Conservation (phyloP, 1,284 basidiomycete species). For the Sporisorium sorghi region DNA sequence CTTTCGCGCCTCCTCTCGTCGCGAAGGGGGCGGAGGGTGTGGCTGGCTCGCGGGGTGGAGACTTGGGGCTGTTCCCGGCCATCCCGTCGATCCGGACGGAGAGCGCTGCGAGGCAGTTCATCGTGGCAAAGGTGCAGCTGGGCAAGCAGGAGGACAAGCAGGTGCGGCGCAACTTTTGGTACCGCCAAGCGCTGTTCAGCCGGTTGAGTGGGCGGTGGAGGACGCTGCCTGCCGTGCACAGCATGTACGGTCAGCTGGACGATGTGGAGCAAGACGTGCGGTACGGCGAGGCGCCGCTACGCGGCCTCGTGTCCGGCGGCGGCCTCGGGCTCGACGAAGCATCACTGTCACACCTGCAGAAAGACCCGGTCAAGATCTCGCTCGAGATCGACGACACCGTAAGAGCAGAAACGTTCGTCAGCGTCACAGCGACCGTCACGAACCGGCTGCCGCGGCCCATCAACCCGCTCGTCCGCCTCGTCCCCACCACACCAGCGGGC, state of each 20-base stretch:
- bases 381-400: slow-evolving; percentile 14
- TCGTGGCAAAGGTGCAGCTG: slow-evolving; percentile 80
- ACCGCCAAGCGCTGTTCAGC: slow-evolving; percentile 84
- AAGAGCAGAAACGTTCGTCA: slow-evolving; percentile 17
- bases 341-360: slow-evolving; percentile 9
- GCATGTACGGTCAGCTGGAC: not conserved
- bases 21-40: too few relatives aligned
- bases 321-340: slow-evolving; percentile 13
- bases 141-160: slow-evolving; percentile 75
- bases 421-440: slow-evolving; percentile 9
- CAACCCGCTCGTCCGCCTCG: slow-evolving; percentile 37
- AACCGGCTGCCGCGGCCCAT: slow-evolving; percentile 26
- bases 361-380: slow-evolving; percentile 17
- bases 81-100: slow-evolving; percentile 79
- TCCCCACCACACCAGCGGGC: slow-evolving; percentile 16
- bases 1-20: slow-evolving; percentile 1
- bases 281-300: slow-evolving; percentile 10
- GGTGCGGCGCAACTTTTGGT: slow-evolving; percentile 90
- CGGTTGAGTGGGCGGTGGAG: slow-evolving; percentile 80
- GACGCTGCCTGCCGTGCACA: slow-evolving; percentile 65
- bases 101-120: slow-evolving; percentile 82
- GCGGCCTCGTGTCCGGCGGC: slow-evolving; percentile 17
- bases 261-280: slow-evolving; percentile 2
- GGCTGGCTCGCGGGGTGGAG: too few relatives aligned
- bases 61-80: slow-evolving; percentile 74